Base-by-base conservation (phyloP, 2,329 filamentous ascomycete species). In the Cercospora janseana region DNA sequence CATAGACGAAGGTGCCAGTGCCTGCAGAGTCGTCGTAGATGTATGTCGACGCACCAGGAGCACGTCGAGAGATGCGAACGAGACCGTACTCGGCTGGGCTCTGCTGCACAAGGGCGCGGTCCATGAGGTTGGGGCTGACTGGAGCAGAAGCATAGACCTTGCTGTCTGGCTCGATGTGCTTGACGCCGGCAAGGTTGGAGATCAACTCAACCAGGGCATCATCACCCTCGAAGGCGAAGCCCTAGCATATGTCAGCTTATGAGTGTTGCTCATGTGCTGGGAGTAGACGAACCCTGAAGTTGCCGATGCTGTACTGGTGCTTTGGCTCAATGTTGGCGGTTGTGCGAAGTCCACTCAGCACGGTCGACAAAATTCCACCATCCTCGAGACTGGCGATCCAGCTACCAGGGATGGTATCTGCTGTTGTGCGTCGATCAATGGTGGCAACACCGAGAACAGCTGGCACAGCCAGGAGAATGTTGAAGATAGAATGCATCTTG, bases 91-190 rank as follows among this genome's bases (percentile, higher is more conserved):
- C 55, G 10, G 59, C 45, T 41, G 41, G 28, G 35, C 46, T 54
- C 45, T 63, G 61, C 6, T 46, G 37, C 5, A 46, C 46, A 12
- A 56, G 43, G 27, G 57, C 52, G 32, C 52, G 52, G 29, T 54
- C 35, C n/a, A n/a, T n/a, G n/a, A n/a, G n/a, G 40, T 48, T 31
- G 16, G 50, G 31, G 24, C 21, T 32, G 10, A 55, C 41, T 21
- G 57, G 57, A 13, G 46, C 65, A 51, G 61, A 63, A 29, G 66
- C 61, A 42, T 62, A 63, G 50, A 72, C 62, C 38, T 66, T 55
- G 47, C 64, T 67, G 49, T 72, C 70, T 49, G 69, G 65, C 60
- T 72, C 69, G 44, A 72, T 66, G 61, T 66, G 69, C 26, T 68
- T 65, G 46, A 72, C 65, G 60, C 68, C 35, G 21, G 46, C 52